Evolutionary conservation across 2,329 filamentous ascomycete species (phyloP), one percentile per base, ranked within the genome.

Genomic region (Colletotrichum tabaci): DNA sequence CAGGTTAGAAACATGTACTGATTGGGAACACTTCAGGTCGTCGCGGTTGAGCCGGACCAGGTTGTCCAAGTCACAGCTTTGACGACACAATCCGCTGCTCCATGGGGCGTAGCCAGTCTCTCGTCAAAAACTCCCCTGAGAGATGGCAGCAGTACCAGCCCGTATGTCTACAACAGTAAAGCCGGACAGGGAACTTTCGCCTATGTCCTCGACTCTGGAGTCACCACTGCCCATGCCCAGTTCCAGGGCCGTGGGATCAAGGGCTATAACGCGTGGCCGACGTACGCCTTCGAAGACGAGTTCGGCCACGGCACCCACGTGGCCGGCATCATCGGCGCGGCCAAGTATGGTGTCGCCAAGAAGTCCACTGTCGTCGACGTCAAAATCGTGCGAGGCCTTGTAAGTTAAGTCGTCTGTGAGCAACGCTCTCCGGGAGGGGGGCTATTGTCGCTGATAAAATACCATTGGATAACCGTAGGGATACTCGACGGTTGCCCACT

Each of bases 71-170:
- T 42, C 16, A 9, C 56, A 42, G 18, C 56, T 7, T 21, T 46
- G 23, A 10, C 12, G 26, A 21, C 3, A 9, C 53, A 66, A n/a
- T 13, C 56, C 8, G 73, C 76, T 26, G 77, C 82, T 4, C 75
- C 82, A 0, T 86, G 85, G 83, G 85, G 84, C 18, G 81, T 87
- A 26, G 80, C 80, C 2, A 81, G 83, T 35, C 77, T 87, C 66
- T 87, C 86, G 12, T 61, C 12, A 80, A 83, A 76, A 75, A 77
- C n/a, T 79, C 75, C n/a, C 74, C 77, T 38, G 78, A 78, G 26
- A 77, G 73, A 61, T 10, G 78, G 60, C 9, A 75, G 77, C 52
- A 64, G 38, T n/a, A 23, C 47, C 26, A 40, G 61, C 35, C 10
- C 18, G 38, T 78, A 78, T 67, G 42, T 67, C 9, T 77, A 75